Base-by-base conservation (phyloP, 495 filamentous ascomycete genomes). In the Mycothermus thermophilus region DNA sequence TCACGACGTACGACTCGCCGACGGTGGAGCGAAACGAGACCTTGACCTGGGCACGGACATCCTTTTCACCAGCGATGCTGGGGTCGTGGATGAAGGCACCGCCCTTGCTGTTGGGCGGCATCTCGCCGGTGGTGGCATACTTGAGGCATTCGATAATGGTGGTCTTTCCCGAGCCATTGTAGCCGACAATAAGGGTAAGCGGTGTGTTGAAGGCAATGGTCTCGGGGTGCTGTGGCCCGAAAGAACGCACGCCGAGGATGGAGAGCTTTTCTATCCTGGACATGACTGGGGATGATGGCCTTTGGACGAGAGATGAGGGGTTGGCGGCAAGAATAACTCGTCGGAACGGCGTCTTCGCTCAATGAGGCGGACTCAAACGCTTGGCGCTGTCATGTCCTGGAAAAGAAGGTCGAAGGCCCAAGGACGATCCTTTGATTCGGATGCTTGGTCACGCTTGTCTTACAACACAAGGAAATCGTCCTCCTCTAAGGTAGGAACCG, bases 141-240 rank as follows among this genome's bases (percentile, higher is more conserved):
- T 95, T 95, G 46, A 97, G 84, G 52, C 90, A 94, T 56, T 97
- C 90, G 60, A 97, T 96, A 54, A 97, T 93, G 29, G 92, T 96
- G 30, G 90, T 97, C 62, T 97, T 97, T 27, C 92, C 90, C 7
- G 87, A 94, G 37, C 90, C 90, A 66, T 97, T 97, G 48, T 82
- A 82, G 27, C 90, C 90, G 34, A 97, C 90, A 42, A 97, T 96
- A 33, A 97, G 68, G 6, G 90, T 97, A 21, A 97, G 66, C 11
- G 90, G 90, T 5, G 82, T 78, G 34, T 85, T 67, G 54, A 97
- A 95, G 36, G 80, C 69, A 17, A 97, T 94, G n/a, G 71, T 79
- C 61, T 94, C 77, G 35, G 66, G 74, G 33, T 67, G 62, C 16
- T 62, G 66, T 47, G 82, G 80, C 58, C 83, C 81, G 58, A 97